phyloP scores from a whole-genome alignment of 176 grass and related monocot species.

The Saccharum officinarum region DNA sequence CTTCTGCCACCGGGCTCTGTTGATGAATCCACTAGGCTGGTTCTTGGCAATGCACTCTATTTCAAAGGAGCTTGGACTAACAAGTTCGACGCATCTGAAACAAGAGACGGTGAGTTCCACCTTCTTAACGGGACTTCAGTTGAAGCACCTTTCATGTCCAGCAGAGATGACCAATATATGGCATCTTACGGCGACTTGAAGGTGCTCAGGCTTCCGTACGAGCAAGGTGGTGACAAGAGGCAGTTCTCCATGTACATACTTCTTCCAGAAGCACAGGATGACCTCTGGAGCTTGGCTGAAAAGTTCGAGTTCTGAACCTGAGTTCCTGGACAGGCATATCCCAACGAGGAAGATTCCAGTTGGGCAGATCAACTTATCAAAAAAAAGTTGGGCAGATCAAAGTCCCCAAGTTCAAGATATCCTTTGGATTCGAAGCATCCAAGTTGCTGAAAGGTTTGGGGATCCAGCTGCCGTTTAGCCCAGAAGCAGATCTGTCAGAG shows the following conservation, averaged over 20 bases:
- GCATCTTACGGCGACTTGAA: conserved; percentile 45
- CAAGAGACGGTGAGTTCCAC: conserved; percentile 47
- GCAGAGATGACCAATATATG: conserved; percentile 44
- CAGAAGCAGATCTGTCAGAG: conserved; percentile 53
- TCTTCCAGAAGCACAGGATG: conserved; percentile 58
- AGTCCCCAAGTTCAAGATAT: conserved; percentile 80
- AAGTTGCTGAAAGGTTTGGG: conserved; percentile 58
- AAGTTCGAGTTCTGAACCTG: conserved; percentile 49
- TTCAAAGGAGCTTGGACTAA: conserved; percentile 75
- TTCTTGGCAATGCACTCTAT: conserved; percentile 78
- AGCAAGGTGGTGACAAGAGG: conserved; percentile 64
- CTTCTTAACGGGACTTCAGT: conserved; percentile 59
- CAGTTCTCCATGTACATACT: conserved; percentile 85
- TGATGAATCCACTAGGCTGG: conserved; percentile 42
- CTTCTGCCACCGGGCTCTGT: conserved; percentile 59
- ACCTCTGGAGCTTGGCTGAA: conserved; percentile 55
- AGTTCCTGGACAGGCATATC: conserved; percentile 57
- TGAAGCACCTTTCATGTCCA: conserved; percentile 70
- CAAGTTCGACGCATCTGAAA: conserved; percentile 70
- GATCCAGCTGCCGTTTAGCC: conserved; percentile 51
- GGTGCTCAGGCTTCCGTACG: conserved; percentile 72
- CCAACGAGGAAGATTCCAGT: conserved; percentile 50
- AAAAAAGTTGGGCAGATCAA: conserved; percentile 65
- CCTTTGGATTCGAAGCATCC: conserved; percentile 61
- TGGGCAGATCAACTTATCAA: conserved; percentile 61